phyloP scores from a whole-genome alignment of 164 flowering plant species.

The Chloranthus sessilifolius region DNA sequence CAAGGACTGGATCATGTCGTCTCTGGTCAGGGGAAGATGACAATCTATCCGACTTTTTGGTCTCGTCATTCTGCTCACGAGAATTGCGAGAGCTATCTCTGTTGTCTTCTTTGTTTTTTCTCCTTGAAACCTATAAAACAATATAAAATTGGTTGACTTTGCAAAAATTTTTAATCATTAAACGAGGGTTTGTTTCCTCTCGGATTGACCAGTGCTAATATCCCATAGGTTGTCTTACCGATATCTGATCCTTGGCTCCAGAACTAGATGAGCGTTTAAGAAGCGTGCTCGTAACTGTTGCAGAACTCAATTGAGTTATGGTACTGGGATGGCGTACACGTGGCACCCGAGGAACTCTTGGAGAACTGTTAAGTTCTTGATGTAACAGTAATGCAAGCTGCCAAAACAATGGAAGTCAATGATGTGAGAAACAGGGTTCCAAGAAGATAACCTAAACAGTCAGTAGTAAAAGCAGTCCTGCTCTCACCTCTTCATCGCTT shows the following conservation, averaged over 20 bases:
- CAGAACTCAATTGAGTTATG: conserved; percentile 64
- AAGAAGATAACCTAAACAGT: neutral
- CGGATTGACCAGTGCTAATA: no score
- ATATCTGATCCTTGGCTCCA: conserved; percentile 58
- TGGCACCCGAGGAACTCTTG: conserved; percentile 95
- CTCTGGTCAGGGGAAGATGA: conserved; percentile 43
- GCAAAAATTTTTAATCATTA: no score
- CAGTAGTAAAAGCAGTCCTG: neutral
- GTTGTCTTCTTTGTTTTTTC: conserved; percentile 58
- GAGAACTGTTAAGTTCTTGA: conserved; percentile 97
- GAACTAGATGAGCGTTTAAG: conserved; percentile 58
- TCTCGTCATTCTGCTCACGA: conserved; percentile 45
- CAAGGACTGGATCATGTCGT: conserved; percentile 29
- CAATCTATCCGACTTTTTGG: conserved; percentile 38
- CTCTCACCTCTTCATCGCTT: conserved; percentile 88
- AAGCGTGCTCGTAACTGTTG: conserved; percentile 54
- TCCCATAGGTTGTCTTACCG: conserved; percentile 45
- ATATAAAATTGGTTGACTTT: no score
- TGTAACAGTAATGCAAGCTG: conserved; percentile 94
- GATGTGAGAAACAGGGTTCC: neutral
- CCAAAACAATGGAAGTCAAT: conserved; percentile 13
- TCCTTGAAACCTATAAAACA: conserved; percentile 61
- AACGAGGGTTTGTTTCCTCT: no score
- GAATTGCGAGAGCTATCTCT: conserved; percentile 42
- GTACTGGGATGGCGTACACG: conserved; percentile 77